phyloP scores from a whole-genome alignment of 2,329 filamentous ascomycete genomes.

The Fusarium setosum region DNA sequence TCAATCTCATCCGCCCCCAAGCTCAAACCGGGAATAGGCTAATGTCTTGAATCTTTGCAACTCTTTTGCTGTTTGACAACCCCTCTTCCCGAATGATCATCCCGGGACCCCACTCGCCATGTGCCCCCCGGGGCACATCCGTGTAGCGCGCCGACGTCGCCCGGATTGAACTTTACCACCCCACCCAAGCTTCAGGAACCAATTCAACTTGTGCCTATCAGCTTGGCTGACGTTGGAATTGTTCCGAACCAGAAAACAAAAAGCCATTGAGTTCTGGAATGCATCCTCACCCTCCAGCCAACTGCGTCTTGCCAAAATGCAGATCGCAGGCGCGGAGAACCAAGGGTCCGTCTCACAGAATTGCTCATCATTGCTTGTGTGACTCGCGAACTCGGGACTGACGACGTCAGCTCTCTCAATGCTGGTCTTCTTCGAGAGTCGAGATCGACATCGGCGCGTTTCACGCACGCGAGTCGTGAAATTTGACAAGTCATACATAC shows the following conservation, averaged over 20 bases:
- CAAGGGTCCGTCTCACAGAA: slow-evolving; percentile 18
- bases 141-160: neutral
- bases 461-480: too few species aligned
- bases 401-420: slow-evolving; percentile 29
- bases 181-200: neutral
- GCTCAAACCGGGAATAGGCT: too few species aligned
- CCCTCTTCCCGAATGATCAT: neutral
- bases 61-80: neutral
- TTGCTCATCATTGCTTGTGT: neutral
- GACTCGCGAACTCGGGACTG: neutral
- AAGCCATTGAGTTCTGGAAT: slow-evolving; percentile 23
- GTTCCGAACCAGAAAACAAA: neutral
- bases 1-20: slow-evolving; percentile 3
- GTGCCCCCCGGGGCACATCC: slow-evolving; percentile 14
- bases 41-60: neutral
- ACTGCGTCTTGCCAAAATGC: slow-evolving; percentile 1
- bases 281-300: slow-evolving; percentile 11
- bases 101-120: slow-evolving; percentile 34
- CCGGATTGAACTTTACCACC: slow-evolving; percentile 17
- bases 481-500: too few species aligned
- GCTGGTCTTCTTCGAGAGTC: too few species aligned
- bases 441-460: too few species aligned
- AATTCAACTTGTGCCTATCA: neutral
- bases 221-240: neutral
- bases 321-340: slow-evolving; percentile 19